These are phyloP conservation scores for Neurospora sublineolata DNA, from an alignment of 495 filamentous ascomycete species.

Conservation along the genomic window DNA sequence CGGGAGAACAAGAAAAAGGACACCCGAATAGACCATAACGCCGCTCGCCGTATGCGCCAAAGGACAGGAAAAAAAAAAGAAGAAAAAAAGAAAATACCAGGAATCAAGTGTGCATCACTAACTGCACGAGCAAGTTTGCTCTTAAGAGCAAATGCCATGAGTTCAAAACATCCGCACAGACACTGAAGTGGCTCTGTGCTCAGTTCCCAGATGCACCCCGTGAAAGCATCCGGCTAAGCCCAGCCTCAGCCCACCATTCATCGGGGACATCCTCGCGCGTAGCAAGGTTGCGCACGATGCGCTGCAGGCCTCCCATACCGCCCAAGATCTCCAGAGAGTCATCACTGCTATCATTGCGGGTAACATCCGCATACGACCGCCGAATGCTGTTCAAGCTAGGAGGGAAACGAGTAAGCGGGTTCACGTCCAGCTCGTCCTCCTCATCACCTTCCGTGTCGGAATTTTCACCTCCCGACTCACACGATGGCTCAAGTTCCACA, in stretches of 20 bases:
- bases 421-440: conserved; percentile 20
- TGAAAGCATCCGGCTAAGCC: conserved; percentile 49
- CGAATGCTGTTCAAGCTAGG: conserved; percentile 5
- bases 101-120: not conserved
- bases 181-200: not conserved
- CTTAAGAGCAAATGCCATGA: not conserved
- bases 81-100: not conserved
- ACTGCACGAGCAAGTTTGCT: not conserved
- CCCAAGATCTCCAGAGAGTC: conserved; percentile 19
- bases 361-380: conserved; percentile 27
- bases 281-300: conserved; percentile 53
- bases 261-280: conserved; percentile 61
- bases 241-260: conserved; percentile 65
- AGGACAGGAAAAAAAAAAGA: not conserved
- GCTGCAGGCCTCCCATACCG: conserved; percentile 53
- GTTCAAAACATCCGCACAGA: not conserved
- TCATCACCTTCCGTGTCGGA: conserved; percentile 26
- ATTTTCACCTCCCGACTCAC: conserved; percentile 25
- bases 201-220: conserved; percentile 25
- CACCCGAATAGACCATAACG: not conserved
- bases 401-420: conserved; percentile 14
- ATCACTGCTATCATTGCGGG: conserved; percentile 17
- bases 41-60: not conserved
- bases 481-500: conserved; percentile 17
- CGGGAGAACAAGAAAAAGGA: not conserved